phyloP scores from a whole-genome alignment of 148 eudicot genomes.

The Nyssa sinensis region DNA sequence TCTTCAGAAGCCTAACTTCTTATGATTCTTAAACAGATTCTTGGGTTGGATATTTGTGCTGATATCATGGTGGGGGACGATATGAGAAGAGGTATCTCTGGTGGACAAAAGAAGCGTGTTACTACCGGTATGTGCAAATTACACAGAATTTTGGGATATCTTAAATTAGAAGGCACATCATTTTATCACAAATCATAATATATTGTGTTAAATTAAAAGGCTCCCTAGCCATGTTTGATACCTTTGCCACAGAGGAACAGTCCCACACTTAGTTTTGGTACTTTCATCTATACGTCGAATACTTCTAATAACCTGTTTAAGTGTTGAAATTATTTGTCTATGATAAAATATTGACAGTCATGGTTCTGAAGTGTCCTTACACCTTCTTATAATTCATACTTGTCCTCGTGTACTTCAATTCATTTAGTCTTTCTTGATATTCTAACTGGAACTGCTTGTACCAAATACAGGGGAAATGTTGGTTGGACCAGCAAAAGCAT shows the following conservation, averaged over 20 bases:
- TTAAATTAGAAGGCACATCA: background rate
- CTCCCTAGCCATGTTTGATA: background rate
- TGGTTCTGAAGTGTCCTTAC: too few species aligned
- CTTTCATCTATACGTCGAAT: background rate
- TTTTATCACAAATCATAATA: background rate
- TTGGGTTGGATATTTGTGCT: conserved; percentile 47
- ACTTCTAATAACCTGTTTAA: background rate
- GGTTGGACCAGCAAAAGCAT: conserved; percentile 49
- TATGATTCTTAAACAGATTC: conserved; percentile 22
- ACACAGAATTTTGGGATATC: background rate
- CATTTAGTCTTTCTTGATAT: background rate
- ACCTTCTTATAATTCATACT: background rate
- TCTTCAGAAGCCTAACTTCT: background rate
- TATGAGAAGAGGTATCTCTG: conserved; percentile 48
- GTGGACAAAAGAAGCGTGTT: conserved; percentile 48
- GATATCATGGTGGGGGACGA: conserved; percentile 45
- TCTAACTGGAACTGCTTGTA: background rate
- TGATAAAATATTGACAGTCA: too few species aligned
- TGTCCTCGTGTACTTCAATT: background rate
- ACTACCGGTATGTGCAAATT: conserved; percentile 34
- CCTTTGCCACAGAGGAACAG: background rate
- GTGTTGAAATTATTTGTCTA: too few species aligned
- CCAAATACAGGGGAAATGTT: conserved; percentile 40
- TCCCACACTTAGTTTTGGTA: background rate
- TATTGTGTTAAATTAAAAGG: background rate